Conservation (phyloP, 805 yeast species). For the Saccharomyces mikatae region DNA sequence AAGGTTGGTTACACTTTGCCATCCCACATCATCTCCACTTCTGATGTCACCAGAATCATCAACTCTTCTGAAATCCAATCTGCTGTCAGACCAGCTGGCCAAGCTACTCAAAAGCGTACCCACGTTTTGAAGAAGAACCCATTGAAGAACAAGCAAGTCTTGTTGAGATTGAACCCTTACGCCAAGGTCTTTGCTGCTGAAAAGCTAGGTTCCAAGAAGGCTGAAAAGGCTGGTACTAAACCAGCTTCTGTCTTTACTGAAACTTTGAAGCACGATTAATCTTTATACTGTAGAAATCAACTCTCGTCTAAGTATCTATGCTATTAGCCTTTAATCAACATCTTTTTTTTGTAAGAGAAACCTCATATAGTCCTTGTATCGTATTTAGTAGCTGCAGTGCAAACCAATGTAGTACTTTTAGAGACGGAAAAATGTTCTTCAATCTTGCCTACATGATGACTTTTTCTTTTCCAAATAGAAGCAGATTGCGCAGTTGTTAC, state of each 20-base stretch:
- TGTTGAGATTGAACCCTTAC: conserved; percentile 98
- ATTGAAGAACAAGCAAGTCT: conserved; percentile 97
- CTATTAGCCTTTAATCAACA: background rate
- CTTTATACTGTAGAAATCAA: conserved; percentile 9
- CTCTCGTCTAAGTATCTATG: background rate
- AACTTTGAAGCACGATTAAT: conserved; percentile 57
- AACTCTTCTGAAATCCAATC: conserved; percentile 99
- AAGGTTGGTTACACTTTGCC: conserved; percentile 92
- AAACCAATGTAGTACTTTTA: too few species aligned
- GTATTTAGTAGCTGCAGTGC: background rate
- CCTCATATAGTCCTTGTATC: background rate
- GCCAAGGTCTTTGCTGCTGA: conserved; percentile 93
- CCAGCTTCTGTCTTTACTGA: conserved; percentile 64
- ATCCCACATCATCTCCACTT: conserved; percentile 84
- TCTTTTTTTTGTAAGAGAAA: background rate
- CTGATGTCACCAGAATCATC: conserved; percentile 95
- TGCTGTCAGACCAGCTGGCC: conserved; percentile 94
- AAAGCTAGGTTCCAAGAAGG: conserved; percentile 81
- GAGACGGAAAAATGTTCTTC: too few species aligned
- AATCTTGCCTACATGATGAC: too few species aligned
- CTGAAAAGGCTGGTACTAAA: conserved; percentile 54
- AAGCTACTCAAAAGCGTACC: conserved; percentile 84
- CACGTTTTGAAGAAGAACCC: conserved; percentile 98
- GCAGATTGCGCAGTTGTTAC: too few species aligned
- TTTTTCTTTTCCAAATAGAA: too few species aligned